phyloP scores from a whole-genome alignment of 2,329 filamentous ascomycete genomes.

The Colletotrichum lupini region DNA sequence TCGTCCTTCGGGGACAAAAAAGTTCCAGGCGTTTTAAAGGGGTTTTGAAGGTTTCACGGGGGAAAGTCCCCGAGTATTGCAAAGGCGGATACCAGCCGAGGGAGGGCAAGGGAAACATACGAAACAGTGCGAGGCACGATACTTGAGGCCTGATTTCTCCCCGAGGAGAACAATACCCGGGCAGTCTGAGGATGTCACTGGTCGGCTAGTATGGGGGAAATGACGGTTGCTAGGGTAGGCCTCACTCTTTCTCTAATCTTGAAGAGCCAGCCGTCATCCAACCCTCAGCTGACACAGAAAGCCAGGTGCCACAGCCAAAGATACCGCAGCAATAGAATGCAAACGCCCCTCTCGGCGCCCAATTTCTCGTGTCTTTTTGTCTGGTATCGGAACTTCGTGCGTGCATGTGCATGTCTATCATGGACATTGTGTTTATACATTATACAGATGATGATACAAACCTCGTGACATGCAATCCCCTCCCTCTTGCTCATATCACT shows the following conservation, averaged over 20 bases:
- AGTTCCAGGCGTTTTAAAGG: constrained; percentile 18
- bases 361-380: not conserved
- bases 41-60: not conserved
- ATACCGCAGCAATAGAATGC: not conserved
- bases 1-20: not conserved
- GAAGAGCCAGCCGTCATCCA: constrained; percentile 5
- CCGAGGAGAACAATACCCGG: not conserved
- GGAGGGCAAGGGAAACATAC: too few species aligned
- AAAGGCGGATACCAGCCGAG: too few species aligned
- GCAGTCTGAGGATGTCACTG: constrained; percentile 2
- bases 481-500: not conserved
- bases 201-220: not conserved
- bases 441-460: constrained; percentile 33
- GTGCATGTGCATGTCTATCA: constrained; percentile 9
- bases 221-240: constrained; percentile 22
- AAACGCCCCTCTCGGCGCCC: constrained; percentile 1
- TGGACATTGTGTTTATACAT: constrained; percentile 28
- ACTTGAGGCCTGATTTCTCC: not conserved
- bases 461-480: not conserved
- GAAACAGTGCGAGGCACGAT: not conserved
- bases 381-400: not conserved
- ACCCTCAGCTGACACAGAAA: constrained; percentile 10
- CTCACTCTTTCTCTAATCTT: not conserved
- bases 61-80: not conserved
- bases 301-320: not conserved